Conservation (phyloP, 73 alveolate species). For the Stentor coeruleus region DNA sequence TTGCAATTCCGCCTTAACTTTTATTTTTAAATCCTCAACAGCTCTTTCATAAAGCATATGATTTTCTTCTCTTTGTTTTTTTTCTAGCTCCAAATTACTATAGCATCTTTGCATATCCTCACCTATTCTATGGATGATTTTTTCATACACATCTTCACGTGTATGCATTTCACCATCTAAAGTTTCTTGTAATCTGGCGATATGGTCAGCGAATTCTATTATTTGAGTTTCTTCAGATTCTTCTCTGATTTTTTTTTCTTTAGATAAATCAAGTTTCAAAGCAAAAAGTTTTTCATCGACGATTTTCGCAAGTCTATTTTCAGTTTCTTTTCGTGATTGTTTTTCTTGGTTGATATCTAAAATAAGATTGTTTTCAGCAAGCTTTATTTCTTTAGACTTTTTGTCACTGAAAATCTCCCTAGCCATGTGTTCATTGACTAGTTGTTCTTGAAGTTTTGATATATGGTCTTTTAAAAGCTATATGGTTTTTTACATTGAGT, state of each 20-base stretch:
- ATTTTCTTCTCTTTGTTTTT: slow-evolving; percentile 8
- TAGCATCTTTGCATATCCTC: slow-evolving; percentile 25
- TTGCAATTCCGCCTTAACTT: slow-evolving; percentile 45
- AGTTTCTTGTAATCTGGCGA: slow-evolving; percentile 3
- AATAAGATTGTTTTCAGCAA: slow-evolving; percentile 39
- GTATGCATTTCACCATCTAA: slow-evolving; percentile 2
- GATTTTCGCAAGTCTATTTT: slow-evolving; percentile 43
- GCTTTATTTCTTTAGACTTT: slow-evolving; percentile 51
- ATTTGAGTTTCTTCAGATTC: slow-evolving; percentile 59
- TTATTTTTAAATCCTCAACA: slow-evolving; percentile 30
- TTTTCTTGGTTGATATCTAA: slow-evolving; percentile 56
- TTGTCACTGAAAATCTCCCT: slow-evolving; percentile 47
- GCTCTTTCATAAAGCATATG: background rate
- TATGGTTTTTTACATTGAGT: background rate
- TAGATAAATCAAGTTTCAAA: slow-evolving; percentile 32
- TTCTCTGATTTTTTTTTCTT: slow-evolving; percentile 58
- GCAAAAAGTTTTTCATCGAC: slow-evolving; percentile 52
- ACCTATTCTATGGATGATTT: background rate
- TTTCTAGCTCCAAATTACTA: slow-evolving; percentile 3
- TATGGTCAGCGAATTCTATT: slow-evolving; percentile 32
- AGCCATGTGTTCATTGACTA: slow-evolving; percentile 30
- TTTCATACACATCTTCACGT: slow-evolving; percentile 19
- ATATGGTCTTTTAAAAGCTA: slow-evolving; percentile 36
- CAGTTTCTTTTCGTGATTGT: slow-evolving; percentile 50
- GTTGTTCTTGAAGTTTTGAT: slow-evolving; percentile 32